Percentiles rank a stretch among this genome's conserved stretches.
These are phyloP conservation scores for Odontarrhena argentea DNA, from an alignment of 345 rosid genomes.

Conservation along the genomic window DNA sequence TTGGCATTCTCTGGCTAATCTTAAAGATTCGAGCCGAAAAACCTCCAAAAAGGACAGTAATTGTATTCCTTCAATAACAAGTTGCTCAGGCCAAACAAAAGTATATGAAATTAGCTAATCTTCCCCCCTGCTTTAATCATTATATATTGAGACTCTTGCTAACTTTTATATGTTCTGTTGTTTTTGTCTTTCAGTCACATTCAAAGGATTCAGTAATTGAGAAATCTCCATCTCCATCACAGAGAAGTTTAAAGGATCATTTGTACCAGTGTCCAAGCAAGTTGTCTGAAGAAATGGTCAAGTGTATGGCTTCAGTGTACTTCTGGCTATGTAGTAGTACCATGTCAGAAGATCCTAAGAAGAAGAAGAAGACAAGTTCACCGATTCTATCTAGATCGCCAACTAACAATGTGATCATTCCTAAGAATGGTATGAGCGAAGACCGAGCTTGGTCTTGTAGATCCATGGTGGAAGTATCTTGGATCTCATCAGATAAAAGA, in stretches of 20 bases:
- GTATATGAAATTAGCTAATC: conserved; percentile 40
- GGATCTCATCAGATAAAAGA: conserved; percentile 67
- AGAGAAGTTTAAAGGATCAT: conserved; percentile 76
- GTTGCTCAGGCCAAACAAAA: conserved; percentile 47
- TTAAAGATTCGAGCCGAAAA: conserved; percentile 49
- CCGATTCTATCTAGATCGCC: conserved; percentile 65
- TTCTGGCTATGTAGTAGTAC: conserved; percentile 69
- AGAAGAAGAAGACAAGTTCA: conserved; percentile 47
- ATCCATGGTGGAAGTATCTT: conserved; percentile 71
- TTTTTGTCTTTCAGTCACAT: conserved; percentile 41
- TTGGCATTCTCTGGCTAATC: conserved; percentile 56
- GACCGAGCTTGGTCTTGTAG: conserved; percentile 68
- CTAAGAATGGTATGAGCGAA: conserved; percentile 49
- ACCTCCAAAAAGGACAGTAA: conserved; percentile 47
- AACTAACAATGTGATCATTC: conserved; percentile 60
- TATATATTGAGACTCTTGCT: neutral
- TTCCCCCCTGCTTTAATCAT: neutral
- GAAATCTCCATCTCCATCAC: conserved; percentile 44
- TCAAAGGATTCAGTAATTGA: conserved; percentile 40
- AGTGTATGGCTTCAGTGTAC: conserved; percentile 82
- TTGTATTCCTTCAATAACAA: conserved; percentile 46
- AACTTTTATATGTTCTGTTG: neutral
- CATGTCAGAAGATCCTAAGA: conserved; percentile 48
- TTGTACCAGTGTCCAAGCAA: conserved; percentile 78
- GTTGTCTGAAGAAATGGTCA: conserved; percentile 92